A percentile compares a stretch with the other conserved stretches of the same genome.
These are phyloP conservation scores for Vigna radiata DNA, from an alignment of 306 rosid genomes.

Conservation along the genomic window DNA sequence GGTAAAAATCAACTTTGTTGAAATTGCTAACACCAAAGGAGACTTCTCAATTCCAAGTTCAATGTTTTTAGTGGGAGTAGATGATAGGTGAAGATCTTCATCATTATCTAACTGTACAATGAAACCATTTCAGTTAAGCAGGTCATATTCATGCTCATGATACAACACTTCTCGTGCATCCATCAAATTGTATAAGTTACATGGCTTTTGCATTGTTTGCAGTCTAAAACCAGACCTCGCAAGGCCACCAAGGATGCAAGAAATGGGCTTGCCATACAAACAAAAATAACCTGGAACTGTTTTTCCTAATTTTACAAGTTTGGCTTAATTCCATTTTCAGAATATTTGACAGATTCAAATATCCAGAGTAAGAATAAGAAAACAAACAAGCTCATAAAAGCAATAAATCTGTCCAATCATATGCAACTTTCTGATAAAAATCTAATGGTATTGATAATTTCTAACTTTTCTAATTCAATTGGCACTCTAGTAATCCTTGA, in stretches of 20 bases:
- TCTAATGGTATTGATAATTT: slow-evolving; percentile 14
- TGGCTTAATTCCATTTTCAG: neutral
- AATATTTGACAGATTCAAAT: neutral
- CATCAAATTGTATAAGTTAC: neutral
- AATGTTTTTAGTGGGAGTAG: slow-evolving; percentile 4
- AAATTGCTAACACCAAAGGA: slow-evolving; percentile 6
- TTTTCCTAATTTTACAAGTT: neutral
- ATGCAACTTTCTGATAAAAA: slow-evolving; percentile 28
- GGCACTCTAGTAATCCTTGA: slow-evolving; percentile 19
- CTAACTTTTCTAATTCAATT: slow-evolving; percentile 1
- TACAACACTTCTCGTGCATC: neutral
- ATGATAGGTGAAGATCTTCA: slow-evolving; percentile 10
- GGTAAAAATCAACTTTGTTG: neutral
- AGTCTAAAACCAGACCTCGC: slow-evolving; percentile 4
- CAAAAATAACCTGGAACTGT: neutral
- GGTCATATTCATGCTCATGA: slow-evolving; percentile 27
- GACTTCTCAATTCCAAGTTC: slow-evolving; percentile 15
- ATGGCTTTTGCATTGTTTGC: neutral
- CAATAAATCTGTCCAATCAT: neutral
- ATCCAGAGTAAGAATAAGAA: neutral
- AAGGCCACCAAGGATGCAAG: slow-evolving; percentile 3
- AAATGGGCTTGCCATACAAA: neutral
- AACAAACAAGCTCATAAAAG: neutral
- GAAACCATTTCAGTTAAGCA: neutral
- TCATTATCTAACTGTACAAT: neutral